Evolutionary conservation across 1,284 basidiomycete genomes (phyloP).

Genomic region (Cutaneotrichosporon dermatis): DNA sequence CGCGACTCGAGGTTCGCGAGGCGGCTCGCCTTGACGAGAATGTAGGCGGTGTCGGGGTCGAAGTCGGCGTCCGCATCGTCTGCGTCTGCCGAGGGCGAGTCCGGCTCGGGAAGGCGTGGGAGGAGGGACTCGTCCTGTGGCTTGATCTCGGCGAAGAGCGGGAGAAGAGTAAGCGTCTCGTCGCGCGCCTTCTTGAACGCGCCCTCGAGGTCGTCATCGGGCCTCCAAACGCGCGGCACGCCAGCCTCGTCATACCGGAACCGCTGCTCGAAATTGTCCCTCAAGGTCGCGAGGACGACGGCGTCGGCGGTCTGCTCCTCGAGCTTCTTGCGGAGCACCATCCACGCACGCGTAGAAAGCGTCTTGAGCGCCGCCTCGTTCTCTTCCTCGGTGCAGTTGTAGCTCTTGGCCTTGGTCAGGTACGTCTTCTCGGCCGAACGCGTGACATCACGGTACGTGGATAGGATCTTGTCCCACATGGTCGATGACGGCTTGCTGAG

Average conservation of each 20-base stretch:
- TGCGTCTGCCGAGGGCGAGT: conserved; percentile 32
- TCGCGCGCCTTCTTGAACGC: conserved; percentile 89
- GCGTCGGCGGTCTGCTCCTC: conserved; percentile 68
- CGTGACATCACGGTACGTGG: conserved; percentile 64
- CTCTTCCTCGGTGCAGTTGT: conserved; percentile 93
- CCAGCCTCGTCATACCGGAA: conserved; percentile 94
- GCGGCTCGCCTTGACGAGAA: conserved; percentile 77
- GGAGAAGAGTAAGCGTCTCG: conserved; percentile 81
- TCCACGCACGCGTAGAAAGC: conserved; percentile 78
- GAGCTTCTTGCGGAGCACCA: conserved; percentile 75
- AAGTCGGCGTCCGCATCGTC: conserved; percentile 56
- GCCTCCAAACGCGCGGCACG: conserved; percentile 94
- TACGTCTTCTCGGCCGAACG: conserved; percentile 74
- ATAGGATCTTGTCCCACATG: conserved; percentile 91
- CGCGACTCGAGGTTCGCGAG: conserved; percentile 69
- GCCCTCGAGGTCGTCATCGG: conserved; percentile 95
- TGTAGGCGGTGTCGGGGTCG: conserved; percentile 73
- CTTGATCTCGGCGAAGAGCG: conserved; percentile 76
- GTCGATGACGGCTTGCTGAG: conserved; percentile 69
- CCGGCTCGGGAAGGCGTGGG: conserved; percentile 57
- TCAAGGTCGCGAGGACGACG: conserved; percentile 60
- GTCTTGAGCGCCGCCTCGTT: conserved; percentile 65
- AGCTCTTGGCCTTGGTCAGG: conserved; percentile 80
- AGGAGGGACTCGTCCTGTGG: conserved; percentile 64
- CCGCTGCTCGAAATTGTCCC: conserved; percentile 81